Evolutionary conservation across 2,329 filamentous ascomycete species (phyloP).

Genomic region (Pestalotiopsis sp.): DNA sequence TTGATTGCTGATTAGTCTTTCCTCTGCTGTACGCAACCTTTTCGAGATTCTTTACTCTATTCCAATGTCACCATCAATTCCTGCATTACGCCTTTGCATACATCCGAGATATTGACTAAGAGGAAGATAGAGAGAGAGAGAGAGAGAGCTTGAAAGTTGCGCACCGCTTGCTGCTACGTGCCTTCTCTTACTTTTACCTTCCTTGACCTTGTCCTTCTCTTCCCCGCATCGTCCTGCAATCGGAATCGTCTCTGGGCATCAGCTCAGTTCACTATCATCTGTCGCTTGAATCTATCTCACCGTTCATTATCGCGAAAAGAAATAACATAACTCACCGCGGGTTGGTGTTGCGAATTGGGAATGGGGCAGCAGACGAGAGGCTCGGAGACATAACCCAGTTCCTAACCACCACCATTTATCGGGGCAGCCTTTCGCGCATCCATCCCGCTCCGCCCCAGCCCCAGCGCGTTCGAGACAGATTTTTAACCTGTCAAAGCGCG

Average conservation of each 20-base stretch:
- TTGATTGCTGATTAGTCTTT: too few relatives aligned
- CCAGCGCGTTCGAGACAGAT: not conserved
- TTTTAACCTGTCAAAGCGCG: not conserved
- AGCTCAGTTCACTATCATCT: not conserved
- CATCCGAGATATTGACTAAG: too few relatives aligned
- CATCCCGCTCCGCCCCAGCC: not conserved
- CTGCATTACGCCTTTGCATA: too few relatives aligned
- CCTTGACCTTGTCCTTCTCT: not conserved
- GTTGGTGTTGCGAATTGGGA: not conserved
- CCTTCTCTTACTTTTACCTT: not conserved
- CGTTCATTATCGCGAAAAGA: not conserved
- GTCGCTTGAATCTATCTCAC: not conserved
- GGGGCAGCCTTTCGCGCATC: not conserved
- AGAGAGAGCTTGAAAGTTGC: too few relatives aligned
- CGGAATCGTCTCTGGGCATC: not conserved
- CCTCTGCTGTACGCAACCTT: too few relatives aligned
- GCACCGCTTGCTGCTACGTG: not conserved
- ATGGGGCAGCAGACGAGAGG: not conserved
- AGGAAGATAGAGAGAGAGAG: too few relatives aligned
- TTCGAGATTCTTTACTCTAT: too few relatives aligned
- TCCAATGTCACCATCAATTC: too few relatives aligned
- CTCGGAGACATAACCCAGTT: not conserved
- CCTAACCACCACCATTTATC: not conserved
- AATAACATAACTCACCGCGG: not conserved
- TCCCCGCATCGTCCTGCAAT: conserved; percentile 3